Conservation (phyloP, 352 stramenopile genomes). For the Phytophthora agathidicida region DNA sequence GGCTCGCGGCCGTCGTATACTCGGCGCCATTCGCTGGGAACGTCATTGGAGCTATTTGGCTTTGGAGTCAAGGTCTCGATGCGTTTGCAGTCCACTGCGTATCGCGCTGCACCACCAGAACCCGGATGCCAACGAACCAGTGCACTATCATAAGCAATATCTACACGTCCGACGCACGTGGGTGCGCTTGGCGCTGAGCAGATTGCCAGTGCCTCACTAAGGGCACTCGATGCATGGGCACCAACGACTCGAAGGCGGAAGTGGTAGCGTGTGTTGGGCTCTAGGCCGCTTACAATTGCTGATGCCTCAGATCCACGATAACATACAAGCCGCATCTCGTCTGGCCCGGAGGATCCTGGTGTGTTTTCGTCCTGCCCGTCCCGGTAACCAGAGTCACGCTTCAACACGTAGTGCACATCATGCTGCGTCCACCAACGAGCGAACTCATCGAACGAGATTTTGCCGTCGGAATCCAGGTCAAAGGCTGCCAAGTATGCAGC, state of each 20-base stretch:
- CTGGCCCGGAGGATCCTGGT: conserved; percentile 3
- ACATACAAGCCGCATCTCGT: conserved; percentile 70
- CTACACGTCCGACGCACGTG: conserved; percentile 62
- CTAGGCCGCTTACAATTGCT: conserved; percentile 61
- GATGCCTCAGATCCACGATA: conserved; percentile 70
- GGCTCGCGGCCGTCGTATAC: conserved; percentile 85
- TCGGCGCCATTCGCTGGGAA: conserved; percentile 60
- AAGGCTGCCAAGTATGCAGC: conserved; percentile 86
- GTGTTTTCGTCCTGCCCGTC: conserved; percentile 7
- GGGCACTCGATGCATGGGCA: conserved; percentile 71
- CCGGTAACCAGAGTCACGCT: conserved; percentile 52
- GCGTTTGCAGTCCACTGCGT: conserved; percentile 77
- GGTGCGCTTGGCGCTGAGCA: conserved; percentile 63
- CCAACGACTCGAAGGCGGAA: conserved; percentile 86
- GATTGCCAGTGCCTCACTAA: conserved; percentile 81
- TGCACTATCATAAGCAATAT: conserved; percentile 52
- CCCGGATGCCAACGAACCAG: conserved; percentile 88
- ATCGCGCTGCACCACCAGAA: conserved; percentile 65
- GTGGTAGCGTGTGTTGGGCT: conserved; percentile 85
- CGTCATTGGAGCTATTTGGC: conserved; percentile 20
- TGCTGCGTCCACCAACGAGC: conserved; percentile 86
- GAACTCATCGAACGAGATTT: conserved; percentile 90
- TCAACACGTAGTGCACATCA: conserved; percentile 86
- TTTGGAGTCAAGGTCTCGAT: conserved; percentile 57
- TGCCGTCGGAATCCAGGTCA: conserved; percentile 79